phyloP scores from a whole-genome alignment of 305 asterid species.

The Stenogyne calaminthoides region DNA sequence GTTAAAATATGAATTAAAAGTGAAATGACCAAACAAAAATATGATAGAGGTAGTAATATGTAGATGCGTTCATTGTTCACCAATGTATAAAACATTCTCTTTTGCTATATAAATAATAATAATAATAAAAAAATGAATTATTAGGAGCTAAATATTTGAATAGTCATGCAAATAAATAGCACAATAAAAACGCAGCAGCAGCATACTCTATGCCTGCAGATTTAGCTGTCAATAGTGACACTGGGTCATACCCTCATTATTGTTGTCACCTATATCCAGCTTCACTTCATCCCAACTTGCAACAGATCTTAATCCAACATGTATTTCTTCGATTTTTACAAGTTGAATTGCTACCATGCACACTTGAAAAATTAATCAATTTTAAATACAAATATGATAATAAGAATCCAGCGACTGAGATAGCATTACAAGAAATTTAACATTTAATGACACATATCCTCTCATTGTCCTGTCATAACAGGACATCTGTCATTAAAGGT shows the following conservation, averaged over 20 bases:
- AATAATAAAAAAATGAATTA: neutral
- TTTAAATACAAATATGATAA: neutral
- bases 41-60: too few relatives aligned
- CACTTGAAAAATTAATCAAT: too few relatives aligned
- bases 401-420: neutral
- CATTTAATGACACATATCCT: too few relatives aligned
- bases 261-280: constrained; percentile 21
- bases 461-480: too few relatives aligned
- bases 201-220: neutral
- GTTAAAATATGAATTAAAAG: too few relatives aligned
- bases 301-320: neutral
- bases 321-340: too few relatives aligned
- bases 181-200: neutral
- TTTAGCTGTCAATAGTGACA: constrained; percentile 1
- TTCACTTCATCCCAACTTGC: neutral
- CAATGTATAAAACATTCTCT: neutral
- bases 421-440: too few relatives aligned
- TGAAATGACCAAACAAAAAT: too few relatives aligned
- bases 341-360: too few relatives aligned
- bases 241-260: constrained; percentile 15
- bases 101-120: too few relatives aligned
- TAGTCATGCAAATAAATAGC: neutral
- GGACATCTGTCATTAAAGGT: too few relatives aligned
- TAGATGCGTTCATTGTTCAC: neutral
- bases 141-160: neutral